phyloP scores from a whole-genome alignment of 768 basidiomycete species.

The Tylopilus sp. region DNA sequence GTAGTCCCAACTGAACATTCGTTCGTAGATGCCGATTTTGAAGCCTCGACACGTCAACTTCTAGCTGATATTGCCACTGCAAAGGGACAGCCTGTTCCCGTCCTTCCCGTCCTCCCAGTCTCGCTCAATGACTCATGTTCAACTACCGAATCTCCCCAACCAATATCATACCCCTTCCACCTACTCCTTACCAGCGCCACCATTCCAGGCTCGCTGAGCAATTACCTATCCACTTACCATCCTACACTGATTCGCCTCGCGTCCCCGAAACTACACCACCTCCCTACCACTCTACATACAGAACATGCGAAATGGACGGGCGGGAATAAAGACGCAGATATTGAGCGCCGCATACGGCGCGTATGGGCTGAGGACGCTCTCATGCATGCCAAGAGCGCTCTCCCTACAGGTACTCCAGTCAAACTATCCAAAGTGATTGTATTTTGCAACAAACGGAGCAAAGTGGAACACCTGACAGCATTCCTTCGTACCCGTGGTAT shows the following conservation, averaged over 20 bases:
- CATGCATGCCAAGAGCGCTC: conserved; percentile 24
- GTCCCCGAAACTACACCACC: conserved; percentile 75
- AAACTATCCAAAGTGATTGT: conserved; percentile 68
- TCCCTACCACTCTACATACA: conserved; percentile 65
- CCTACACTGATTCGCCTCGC: conserved; percentile 68
- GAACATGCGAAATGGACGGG: conserved; percentile 76
- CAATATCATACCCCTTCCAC: conserved; percentile 66
- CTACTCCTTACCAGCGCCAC: conserved; percentile 83
- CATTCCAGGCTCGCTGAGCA: conserved; percentile 70
- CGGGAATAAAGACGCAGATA: conserved; percentile 77
- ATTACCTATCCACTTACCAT: conserved; percentile 60
- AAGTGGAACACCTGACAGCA: conserved; percentile 57
- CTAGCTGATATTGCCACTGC: conserved; percentile 69
- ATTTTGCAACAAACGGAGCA: conserved; percentile 76
- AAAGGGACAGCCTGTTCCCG: conserved; percentile 35
- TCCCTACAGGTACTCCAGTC: conserved; percentile 17
- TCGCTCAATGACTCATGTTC: conserved; percentile 6
- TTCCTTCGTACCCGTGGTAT: conserved; percentile 62
- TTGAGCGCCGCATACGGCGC: conserved; percentile 66
- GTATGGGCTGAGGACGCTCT: conserved; percentile 72
- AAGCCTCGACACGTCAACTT: conserved; percentile 64
- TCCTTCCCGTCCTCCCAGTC: conserved; percentile 18
- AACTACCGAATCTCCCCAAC: conserved; percentile 10
- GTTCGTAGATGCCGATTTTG: conserved; percentile 73
- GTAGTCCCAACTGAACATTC: neutral